phyloP scores from a whole-genome alignment of 2,329 filamentous ascomycete species.

The Lecanicillium sp. region DNA sequence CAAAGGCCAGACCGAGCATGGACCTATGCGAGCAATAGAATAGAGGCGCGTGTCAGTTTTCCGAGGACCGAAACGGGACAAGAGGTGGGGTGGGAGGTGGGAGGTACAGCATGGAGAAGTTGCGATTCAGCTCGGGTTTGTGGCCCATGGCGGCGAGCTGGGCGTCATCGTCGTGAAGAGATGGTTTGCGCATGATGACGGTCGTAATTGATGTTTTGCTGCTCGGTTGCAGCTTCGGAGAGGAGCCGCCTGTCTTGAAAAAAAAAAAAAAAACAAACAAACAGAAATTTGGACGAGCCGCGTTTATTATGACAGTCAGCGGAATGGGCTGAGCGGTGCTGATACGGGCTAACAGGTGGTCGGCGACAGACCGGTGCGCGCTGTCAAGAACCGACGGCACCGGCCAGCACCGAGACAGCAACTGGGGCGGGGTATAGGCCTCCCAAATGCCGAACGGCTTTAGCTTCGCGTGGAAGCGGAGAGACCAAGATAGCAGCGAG shows the following conservation, averaged over 20 bases:
- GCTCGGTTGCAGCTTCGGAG: not conserved
- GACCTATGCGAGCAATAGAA: constrained; percentile 12
- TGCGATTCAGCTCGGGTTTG: constrained; percentile 21
- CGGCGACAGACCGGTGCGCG: not conserved
- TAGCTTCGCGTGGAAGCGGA: too few species aligned
- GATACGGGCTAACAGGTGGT: not conserved
- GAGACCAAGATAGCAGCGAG: too few species aligned
- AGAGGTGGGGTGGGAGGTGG: not conserved
- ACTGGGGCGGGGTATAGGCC: not conserved
- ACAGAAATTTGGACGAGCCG: too few species aligned
- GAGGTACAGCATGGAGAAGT: constrained; percentile 21
- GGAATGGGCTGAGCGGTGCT: not conserved
- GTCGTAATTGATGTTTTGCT: not conserved
- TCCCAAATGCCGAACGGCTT: too few species aligned
- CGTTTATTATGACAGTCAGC: not conserved
- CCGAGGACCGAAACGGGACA: not conserved
- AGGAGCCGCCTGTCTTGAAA: too few species aligned
- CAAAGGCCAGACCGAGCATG: constrained; percentile 40
- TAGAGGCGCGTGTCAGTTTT: not conserved
- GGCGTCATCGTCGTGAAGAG: constrained; percentile 20
- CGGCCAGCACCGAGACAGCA: not conserved
- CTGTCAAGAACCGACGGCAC: not conserved
- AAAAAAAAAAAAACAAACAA: too few species aligned
- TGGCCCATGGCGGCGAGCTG: constrained; percentile 23
- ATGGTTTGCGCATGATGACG: constrained; percentile 16